These are phyloP conservation scores for Fusarium sp. DNA, from an alignment of 2,329 filamentous ascomycete genomes.

Conservation along the genomic window DNA sequence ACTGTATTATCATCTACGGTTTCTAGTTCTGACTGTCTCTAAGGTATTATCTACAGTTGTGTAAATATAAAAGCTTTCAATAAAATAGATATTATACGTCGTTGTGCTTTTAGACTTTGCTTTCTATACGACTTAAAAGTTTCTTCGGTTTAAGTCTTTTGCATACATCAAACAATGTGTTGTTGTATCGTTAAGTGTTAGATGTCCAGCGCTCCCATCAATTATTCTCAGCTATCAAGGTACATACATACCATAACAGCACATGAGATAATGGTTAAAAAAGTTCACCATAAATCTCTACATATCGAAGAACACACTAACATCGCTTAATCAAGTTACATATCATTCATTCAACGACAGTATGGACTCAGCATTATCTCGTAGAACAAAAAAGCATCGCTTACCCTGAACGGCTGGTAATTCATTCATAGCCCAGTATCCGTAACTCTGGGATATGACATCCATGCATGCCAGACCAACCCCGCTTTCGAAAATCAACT, in stretches of 20 bases:
- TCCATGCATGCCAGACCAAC: slow-evolving; percentile 8
- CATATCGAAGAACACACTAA: background rate
- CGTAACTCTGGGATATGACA: background rate
- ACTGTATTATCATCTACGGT: background rate
- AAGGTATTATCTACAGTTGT: background rate
- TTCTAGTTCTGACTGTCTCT: background rate
- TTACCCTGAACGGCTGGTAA: background rate
- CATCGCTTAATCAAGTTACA: background rate
- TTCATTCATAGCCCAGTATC: background rate
- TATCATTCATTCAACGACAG: background rate
- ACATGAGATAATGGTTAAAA: background rate
- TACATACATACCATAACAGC: background rate
- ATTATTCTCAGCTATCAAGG: background rate
- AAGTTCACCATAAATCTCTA: background rate
- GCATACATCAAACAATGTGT: background rate
- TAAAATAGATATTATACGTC: background rate
- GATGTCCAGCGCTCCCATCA: background rate
- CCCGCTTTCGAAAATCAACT: slow-evolving; percentile 30
- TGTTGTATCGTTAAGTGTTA: background rate
- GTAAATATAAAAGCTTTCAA: background rate
- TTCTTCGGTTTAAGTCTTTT: background rate
- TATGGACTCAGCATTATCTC: background rate
- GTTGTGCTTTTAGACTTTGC: background rate
- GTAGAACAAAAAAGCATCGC: background rate
- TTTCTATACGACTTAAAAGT: background rate